These are phyloP conservation scores for Golovinomyces cichoracearum DNA, from an alignment of 2,329 filamentous ascomycete genomes.

Conservation along the genomic window DNA sequence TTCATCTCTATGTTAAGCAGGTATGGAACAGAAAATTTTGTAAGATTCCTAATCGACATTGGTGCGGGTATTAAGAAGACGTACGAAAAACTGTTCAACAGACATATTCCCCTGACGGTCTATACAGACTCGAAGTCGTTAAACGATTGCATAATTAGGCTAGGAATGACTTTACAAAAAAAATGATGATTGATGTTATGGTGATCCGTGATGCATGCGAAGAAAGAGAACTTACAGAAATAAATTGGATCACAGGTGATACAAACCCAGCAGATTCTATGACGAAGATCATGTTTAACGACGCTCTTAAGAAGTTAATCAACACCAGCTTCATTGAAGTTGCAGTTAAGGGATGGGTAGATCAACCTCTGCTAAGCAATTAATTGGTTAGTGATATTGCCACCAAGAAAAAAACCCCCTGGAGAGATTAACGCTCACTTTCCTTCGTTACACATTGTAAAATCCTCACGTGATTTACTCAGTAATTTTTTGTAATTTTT, in stretches of 20 bases:
- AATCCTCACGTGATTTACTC: too few relatives aligned
- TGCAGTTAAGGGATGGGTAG: background rate
- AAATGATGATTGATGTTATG: slow-evolving; percentile 1
- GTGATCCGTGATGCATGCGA: background rate
- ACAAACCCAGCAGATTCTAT: background rate
- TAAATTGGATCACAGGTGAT: background rate
- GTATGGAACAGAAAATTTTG: background rate
- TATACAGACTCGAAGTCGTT: slow-evolving; percentile 1
- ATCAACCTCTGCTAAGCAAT: background rate
- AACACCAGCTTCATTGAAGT: background rate
- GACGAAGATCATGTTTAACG: background rate
- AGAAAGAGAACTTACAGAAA: background rate
- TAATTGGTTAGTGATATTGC: background rate
- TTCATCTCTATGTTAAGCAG: too few relatives aligned
- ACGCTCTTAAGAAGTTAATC: background rate
- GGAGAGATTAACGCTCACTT: background rate
- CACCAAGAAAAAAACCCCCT: background rate
- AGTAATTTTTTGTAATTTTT: too few relatives aligned
- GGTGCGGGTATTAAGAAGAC: slow-evolving; percentile 1
- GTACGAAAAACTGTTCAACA: background rate
- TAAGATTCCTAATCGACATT: slow-evolving; percentile 2
- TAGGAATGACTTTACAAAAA: background rate
- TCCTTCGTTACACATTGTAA: background rate
- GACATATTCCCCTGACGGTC: background rate
- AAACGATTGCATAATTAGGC: background rate